phyloP scores from a whole-genome alignment of 2,329 filamentous ascomycete species.

The Fusarium brachygibbosum region DNA sequence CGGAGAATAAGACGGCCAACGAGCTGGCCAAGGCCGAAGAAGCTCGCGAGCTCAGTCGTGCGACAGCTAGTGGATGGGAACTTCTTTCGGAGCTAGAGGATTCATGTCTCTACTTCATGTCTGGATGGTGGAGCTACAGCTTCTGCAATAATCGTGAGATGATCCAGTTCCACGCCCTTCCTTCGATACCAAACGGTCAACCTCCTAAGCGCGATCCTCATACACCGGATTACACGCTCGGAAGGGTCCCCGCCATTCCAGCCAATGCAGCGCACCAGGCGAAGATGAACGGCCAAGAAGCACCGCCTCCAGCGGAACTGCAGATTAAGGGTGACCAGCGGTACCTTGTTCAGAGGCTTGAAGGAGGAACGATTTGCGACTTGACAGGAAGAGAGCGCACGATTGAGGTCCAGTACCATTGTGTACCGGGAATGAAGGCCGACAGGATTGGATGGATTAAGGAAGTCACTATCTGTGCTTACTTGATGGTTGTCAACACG shows the following conservation, averaged over 20 bases:
- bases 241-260: conserved; percentile 61
- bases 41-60: conserved; percentile 82
- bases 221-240: conserved; percentile 82
- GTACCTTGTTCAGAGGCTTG: conserved; percentile 86
- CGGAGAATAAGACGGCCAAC: conserved; percentile 75
- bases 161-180: conserved; percentile 89
- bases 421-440: conserved; percentile 77
- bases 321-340: conserved; percentile 86
- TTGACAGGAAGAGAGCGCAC: conserved; percentile 84
- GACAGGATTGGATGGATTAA: conserved; percentile 94
- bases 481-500: conserved; percentile 93
- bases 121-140: conserved; percentile 96
- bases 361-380: conserved; percentile 86
- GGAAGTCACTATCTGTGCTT: conserved; percentile 90
- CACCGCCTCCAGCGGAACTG: conserved; percentile 69
- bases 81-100: conserved; percentile 83
- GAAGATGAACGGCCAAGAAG: conserved; percentile 44
- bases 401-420: conserved; percentile 86
- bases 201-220: conserved; percentile 83
- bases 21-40: conserved; percentile 79
- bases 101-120: conserved; percentile 84
- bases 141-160: conserved; percentile 93
- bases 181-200: conserved; percentile 74
- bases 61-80: conserved; percentile 83
- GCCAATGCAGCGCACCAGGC: conserved; percentile 48